Conservation (phyloP, 2,329 filamentous ascomycete genomes). For the Colletotrichum chrysophilum region DNA sequence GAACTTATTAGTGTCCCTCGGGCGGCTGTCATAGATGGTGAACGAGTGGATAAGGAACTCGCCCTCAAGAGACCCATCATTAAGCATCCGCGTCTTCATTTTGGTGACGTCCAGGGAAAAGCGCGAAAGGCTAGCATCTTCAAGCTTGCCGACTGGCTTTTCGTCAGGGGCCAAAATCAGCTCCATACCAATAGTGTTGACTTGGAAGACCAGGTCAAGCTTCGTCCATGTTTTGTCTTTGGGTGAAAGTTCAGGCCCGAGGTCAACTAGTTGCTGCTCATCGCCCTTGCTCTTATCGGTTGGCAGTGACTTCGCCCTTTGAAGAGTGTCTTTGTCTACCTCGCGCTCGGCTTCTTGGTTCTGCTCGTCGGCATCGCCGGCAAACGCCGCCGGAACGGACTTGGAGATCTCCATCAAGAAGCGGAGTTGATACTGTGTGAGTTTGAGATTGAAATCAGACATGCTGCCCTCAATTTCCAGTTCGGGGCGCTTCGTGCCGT, state of each 20-base stretch:
- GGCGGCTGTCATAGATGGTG: slow-evolving; percentile 92
- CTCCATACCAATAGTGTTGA: slow-evolving; percentile 87
- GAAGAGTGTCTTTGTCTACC: slow-evolving; percentile 63
- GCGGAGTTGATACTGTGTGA: slow-evolving; percentile 90
- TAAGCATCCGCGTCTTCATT: slow-evolving; percentile 91
- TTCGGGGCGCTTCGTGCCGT: slow-evolving; percentile 81
- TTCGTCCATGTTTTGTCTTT: slow-evolving; percentile 84
- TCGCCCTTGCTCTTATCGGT: slow-evolving; percentile 36
- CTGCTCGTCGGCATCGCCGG: slow-evolving; percentile 72
- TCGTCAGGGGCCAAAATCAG: slow-evolving; percentile 79
- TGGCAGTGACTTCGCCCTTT: slow-evolving; percentile 46
- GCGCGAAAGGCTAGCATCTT: slow-evolving; percentile 83
- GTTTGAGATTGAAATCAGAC: slow-evolving; percentile 88
- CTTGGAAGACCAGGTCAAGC: slow-evolving; percentile 88
- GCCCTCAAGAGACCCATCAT: slow-evolving; percentile 88
- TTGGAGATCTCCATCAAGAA: slow-evolving; percentile 87
- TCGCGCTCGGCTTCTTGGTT: slow-evolving; percentile 79
- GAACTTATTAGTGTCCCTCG: slow-evolving; percentile 90
- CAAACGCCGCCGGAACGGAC: slow-evolving; percentile 87
- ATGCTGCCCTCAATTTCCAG: slow-evolving; percentile 90
- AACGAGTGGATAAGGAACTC: slow-evolving; percentile 94
- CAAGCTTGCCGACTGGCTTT: slow-evolving; percentile 78
- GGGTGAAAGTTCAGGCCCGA: slow-evolving; percentile 73
- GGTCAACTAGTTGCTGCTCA: slow-evolving; percentile 53
- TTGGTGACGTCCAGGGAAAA: slow-evolving; percentile 95